Evolutionary conservation across 768 basidiomycete genomes (phyloP), one percentile per base, ranked within the genome.

Genomic region (Macrocybe gigantea): DNA sequence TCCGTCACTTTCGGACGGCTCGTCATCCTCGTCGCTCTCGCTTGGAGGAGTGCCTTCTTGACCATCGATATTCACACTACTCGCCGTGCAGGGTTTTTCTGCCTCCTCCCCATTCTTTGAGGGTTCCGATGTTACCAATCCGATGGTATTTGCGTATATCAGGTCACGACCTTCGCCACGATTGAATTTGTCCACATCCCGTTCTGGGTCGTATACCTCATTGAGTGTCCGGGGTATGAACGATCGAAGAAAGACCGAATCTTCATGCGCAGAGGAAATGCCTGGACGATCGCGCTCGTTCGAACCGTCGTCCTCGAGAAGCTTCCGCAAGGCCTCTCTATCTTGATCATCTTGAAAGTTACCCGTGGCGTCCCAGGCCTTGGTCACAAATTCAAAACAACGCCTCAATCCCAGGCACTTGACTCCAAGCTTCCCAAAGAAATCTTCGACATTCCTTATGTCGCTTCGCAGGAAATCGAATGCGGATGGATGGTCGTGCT

Each of bases 391-490:
- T 56, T 94, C 93, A 65, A 97, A 99, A 41, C 85, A 83, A 38
- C 83, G 72, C 42, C 88, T 69, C 11, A 96, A 65, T 10, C 94
- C 93, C 22, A 99, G 71, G 53, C 85, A 84, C 45, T 60, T 68
- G 43, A 90, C 85, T 0, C 88, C 90, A 13, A 82, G 75, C 53
- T 82, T 73, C 5, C 78, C 75, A 63, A 97, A 99, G 65, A 88
- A 99, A 33, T 93, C 94, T 50, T 96, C 93, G 38, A 93, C 74
- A 62, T 99, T 98, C 56, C 82, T 83, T 43, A 99, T 78, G 64
- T 99, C 96, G 39, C 77, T 83, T 29, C 94, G 84, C 34, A 99
- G 75, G 68, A 99, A 99, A 65, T 99, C 95, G 62, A 93, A 97
- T 0, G 96, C 92, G 30, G 86, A 75, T 0, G 95, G 96, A 57